Percentiles rank a stretch among this genome's conserved stretches.
Conservation (phyloP, 768 basidiomycete species). For the Lenzites betulinus region DNA sequence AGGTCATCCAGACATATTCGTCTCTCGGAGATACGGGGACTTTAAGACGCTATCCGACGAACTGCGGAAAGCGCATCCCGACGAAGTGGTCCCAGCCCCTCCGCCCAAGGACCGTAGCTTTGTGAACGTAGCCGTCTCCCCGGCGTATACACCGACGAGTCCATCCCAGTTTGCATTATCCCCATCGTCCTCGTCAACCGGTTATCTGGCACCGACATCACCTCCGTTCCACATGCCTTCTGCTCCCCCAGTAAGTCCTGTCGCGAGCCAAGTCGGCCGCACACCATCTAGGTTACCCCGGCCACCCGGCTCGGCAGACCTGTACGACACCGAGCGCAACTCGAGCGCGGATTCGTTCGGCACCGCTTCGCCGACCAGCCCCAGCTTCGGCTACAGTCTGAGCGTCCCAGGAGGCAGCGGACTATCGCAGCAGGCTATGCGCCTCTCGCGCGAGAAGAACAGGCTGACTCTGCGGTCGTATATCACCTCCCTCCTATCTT, state of each 20-base stretch:
- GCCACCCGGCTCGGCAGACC: not conserved
- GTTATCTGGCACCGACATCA: slow-evolving; percentile 7
- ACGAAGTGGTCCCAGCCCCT: slow-evolving; percentile 76
- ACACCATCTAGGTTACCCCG: not conserved
- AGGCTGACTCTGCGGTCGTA: slow-evolving; percentile 92
- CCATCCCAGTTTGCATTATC: not conserved
- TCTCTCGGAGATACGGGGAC: slow-evolving; percentile 93
- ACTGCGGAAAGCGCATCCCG: slow-evolving; percentile 87
- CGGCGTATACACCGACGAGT: slow-evolving; percentile 20
- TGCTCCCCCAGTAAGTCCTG: slow-evolving; percentile 8
- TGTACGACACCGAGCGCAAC: slow-evolving; percentile 17
- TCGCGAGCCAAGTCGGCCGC: slow-evolving; percentile 10
- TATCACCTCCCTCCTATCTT: slow-evolving; percentile 76
- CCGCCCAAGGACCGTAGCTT: slow-evolving; percentile 87
- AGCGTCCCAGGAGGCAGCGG: slow-evolving; percentile 14
- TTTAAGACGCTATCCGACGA: slow-evolving; percentile 87
- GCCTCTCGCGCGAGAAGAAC: slow-evolving; percentile 90
- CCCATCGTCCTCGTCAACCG: slow-evolving; percentile 9
- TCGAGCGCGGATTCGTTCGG: slow-evolving; percentile 30
- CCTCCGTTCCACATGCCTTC: slow-evolving; percentile 1
- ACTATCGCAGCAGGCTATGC: slow-evolving; percentile 29
- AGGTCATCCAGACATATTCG: slow-evolving; percentile 74
- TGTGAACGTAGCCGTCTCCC: slow-evolving; percentile 47
- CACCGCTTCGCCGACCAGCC: slow-evolving; percentile 17
- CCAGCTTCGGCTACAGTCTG: slow-evolving; percentile 18